phyloP scores from a whole-genome alignment of 768 basidiomycete species.

The Leccinum boreale region DNA sequence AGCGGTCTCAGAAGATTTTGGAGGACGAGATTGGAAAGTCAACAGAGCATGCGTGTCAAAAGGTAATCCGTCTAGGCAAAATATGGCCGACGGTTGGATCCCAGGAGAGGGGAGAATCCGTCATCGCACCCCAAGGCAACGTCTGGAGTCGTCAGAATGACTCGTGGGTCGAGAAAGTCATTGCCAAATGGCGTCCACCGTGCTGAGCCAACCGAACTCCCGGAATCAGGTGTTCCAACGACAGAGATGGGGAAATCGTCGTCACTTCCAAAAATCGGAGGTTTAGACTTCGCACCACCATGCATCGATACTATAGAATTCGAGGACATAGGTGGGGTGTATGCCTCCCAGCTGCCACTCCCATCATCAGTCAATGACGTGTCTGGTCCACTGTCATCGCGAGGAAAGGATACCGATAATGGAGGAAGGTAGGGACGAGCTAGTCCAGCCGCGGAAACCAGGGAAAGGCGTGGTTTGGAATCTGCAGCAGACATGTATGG shows the following conservation, averaged over 20 bases:
- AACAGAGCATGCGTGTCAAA: neutral
- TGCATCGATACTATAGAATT: conserved; percentile 48
- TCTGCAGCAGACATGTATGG: conserved; percentile 8
- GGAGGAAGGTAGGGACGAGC: conserved; percentile 50
- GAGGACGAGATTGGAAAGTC: neutral
- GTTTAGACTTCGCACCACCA: conserved; percentile 28
- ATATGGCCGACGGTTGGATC: conserved; percentile 38
- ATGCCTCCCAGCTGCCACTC: conserved; percentile 56
- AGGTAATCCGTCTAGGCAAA: conserved; percentile 23
- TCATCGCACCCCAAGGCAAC: conserved; percentile 34
- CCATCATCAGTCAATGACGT: conserved; percentile 49
- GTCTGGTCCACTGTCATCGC: conserved; percentile 51
- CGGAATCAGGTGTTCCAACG: conserved; percentile 14
- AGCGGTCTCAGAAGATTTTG: neutral
- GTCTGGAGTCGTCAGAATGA: conserved; percentile 31
- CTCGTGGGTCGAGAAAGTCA: conserved; percentile 29
- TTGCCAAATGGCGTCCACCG: conserved; percentile 31
- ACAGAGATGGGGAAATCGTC: conserved; percentile 49
- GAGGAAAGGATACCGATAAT: conserved; percentile 37
- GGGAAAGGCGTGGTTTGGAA: conserved; percentile 24
- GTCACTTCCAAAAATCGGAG: conserved; percentile 45
- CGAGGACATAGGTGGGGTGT: conserved; percentile 60
- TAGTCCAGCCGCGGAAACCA: conserved; percentile 33
- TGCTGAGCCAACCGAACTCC: conserved; percentile 8
- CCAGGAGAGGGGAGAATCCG: conserved; percentile 46